Evolutionary conservation across 257 asterid genomes (phyloP), one percentile per base, ranked within the genome.

Genomic region (Knoxia roxburghii): DNA sequence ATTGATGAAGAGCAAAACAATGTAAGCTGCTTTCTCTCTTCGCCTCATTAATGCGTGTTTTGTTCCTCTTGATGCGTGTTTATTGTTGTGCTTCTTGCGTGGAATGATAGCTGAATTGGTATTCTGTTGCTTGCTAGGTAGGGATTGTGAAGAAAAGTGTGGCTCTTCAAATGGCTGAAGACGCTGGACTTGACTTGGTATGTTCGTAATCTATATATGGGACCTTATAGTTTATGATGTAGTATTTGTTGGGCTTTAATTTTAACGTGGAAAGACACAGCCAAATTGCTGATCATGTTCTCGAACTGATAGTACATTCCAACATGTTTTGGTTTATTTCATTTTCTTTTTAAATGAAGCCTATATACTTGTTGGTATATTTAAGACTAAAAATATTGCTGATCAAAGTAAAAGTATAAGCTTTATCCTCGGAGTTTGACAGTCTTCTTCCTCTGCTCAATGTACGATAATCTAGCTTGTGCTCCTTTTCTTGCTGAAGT

Each of bases 111-210:
- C 33, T 65, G 41, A 45, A 67, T 21, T 45, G 63, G 67, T 69
- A 68, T 57, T 7, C 59, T 58, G 7, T 24, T 78, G 43, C 63
- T 73, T 72, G 79, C 58, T 81, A 93, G 99, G 88, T 94, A 57
- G 99, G 97, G 37, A 29, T 94, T 64, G 86, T 94, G 26, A 69
- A 97, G 8, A 88, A 86, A 76, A 72, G 74, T 72, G 88, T 84
- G 83, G 99, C 99, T 40, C 20, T 87, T 70, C 89, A 83, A 85
- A 87, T 85, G 95, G 99, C 99, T 72, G 96, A 94, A 58, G 90
- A 74, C 58, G 92, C 96, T 68, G 89, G 80, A 75, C 95, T 94
- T 68, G 95, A 90, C 83, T 85, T 94, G 99, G 99, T 94, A 86
- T 82, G 86, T 70, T 72, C 50, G 51, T 61, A 50, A 49, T 45